Conservation (phyloP, 169 alveolate species). For the Cryptosporidium viatorum region DNA sequence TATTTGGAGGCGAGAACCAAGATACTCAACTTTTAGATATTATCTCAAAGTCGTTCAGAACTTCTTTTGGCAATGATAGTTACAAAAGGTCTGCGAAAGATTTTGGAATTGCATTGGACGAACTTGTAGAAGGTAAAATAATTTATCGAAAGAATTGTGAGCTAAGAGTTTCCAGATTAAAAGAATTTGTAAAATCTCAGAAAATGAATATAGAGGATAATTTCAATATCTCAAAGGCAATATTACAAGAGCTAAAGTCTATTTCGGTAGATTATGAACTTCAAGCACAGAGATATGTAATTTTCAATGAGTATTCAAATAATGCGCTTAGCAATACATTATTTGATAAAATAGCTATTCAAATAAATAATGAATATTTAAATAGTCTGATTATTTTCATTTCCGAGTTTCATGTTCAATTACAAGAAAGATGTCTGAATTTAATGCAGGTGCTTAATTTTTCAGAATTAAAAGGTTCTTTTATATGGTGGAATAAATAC, state of each 20-base stretch:
- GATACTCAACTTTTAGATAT: neutral
- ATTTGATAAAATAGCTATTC: neutral
- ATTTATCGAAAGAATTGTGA: conserved; percentile 1
- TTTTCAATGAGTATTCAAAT: neutral
- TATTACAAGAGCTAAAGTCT: neutral
- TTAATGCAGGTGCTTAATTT: neutral
- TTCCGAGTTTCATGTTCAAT: conserved; percentile 1
- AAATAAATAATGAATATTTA: neutral
- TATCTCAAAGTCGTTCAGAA: neutral
- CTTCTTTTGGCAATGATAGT: conserved; percentile 3
- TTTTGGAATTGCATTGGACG: conserved; percentile 21
- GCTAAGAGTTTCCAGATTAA: neutral
- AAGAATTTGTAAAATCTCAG: neutral
- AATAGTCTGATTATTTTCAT: neutral
- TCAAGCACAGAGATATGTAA: neutral
- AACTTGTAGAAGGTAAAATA: neutral
- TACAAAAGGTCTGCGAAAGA: neutral
- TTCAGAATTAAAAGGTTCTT: neutral
- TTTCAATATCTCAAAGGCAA: neutral
- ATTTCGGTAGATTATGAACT: neutral
- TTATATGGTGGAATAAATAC: neutral
- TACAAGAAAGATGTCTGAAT: neutral
- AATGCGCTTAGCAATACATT: neutral
- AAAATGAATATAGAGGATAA: neutral
- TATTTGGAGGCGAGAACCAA: conserved; percentile 13